phyloP scores from a whole-genome alignment of 805 yeast species.

The Yueomyces sp. region DNA sequence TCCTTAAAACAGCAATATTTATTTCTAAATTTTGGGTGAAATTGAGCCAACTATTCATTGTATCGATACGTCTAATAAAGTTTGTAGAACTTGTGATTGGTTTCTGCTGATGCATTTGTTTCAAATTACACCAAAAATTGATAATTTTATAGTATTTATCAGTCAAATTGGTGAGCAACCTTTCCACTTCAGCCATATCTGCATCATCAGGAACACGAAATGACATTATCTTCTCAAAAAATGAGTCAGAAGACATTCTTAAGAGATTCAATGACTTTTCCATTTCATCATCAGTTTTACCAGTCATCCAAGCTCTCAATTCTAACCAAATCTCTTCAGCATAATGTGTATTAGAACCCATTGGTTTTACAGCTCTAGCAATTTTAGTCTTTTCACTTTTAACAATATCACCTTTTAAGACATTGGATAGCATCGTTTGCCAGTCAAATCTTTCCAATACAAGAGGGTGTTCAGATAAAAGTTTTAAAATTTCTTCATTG shows the following conservation, averaged over 20 bases:
- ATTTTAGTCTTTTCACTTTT: conserved; percentile 76
- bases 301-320: conserved; percentile 66
- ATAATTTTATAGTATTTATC: conserved; percentile 54
- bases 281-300: conserved; percentile 73
- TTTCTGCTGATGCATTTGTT: conserved; percentile 67
- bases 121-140: conserved; percentile 64
- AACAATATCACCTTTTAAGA: conserved; percentile 89
- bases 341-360: conserved; percentile 15
- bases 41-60: conserved; percentile 72
- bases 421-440: conserved; percentile 88
- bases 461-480: conserved; percentile 20
- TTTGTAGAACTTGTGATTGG: conserved; percentile 54
- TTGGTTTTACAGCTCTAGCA: conserved; percentile 30
- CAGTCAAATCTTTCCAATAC: conserved; percentile 78
- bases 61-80: conserved; percentile 55
- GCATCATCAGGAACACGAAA: conserved; percentile 43
- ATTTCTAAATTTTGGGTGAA: conserved; percentile 55
- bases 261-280: conserved; percentile 51
- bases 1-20: conserved; percentile 44
- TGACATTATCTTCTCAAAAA: conserved; percentile 53
- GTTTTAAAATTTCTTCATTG: conserved; percentile 7
- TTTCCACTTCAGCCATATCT: conserved; percentile 27
- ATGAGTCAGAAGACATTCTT: conserved; percentile 57
- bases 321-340: conserved; percentile 66
- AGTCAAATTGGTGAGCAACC: conserved; percentile 43